Base-by-base conservation (phyloP, 257 asterid genomes). In the Nicotiana benthamiana region DNA sequence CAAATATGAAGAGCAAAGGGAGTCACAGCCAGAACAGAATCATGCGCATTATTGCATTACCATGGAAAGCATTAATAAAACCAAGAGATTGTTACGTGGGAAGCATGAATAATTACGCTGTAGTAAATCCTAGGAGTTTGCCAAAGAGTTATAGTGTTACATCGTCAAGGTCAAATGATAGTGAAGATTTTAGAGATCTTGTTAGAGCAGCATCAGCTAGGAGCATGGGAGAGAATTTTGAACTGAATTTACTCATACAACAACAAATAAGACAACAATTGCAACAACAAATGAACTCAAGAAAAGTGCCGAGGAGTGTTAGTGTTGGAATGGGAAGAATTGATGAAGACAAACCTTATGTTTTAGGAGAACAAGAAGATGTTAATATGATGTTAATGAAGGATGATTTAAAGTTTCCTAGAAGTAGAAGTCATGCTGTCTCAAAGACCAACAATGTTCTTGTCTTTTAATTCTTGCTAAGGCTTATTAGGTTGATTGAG, bases 301-400 rank as follows among this genome's bases (percentile, higher is more conserved):
- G 81, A 48, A 48, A 82, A 89, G 90, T 94, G 80, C 91, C 90
- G 4, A 87, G 98, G 9, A 93, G 98, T 82, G 30, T 40, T 77
- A 93, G 97, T 20, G 98, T 91, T 0, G 97, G 90, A 0, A 92
- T 95, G 94, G 98, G 95, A 9, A 92, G 88, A 64, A 95, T 95
- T 34, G 99, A 93, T 67, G 99, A 95, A 57, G 99, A 95, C 0
- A 81, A 80, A 3, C 92, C 98, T 4, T 86, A 46, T 82, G 78
- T 82, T 84, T 87, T 87, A 59, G 88, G 86, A 12, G 87, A 83
- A 3, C 36, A 67, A n/a, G 20, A 1, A 26, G n/a, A 30, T 63
- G 75, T 65, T 75, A 80, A 66, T 2, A 20, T 43, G 53, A 89
- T 83, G 52, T 79, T 65, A 3, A 83, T 34, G 57, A 89, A 85